phyloP scores from a whole-genome alignment of 352 stramenopile genomes.

The Globisporangium orthogonon region DNA sequence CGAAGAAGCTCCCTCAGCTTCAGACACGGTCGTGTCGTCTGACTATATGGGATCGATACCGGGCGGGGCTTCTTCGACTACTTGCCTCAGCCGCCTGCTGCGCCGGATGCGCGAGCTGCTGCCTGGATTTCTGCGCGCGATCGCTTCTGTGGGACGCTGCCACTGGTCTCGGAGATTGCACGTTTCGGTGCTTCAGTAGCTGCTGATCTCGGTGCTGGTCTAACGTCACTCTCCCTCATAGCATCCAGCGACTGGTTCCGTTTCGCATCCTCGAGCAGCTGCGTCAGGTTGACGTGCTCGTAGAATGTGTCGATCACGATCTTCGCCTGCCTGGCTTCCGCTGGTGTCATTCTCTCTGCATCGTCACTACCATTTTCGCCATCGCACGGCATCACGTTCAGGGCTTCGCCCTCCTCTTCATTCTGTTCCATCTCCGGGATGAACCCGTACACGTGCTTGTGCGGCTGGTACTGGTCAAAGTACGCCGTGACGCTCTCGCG shows the following conservation, averaged over 20 bases:
- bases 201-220: neutral
- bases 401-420: slow-evolving; percentile 1
- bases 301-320: slow-evolving; percentile 37
- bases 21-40: too few relatives aligned
- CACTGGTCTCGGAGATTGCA: neutral
- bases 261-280: slow-evolving; percentile 25
- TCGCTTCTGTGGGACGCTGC: slow-evolving; percentile 2
- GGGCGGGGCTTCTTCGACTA: slow-evolving; percentile 6
- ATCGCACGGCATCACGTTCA: neutral
- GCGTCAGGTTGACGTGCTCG: slow-evolving; percentile 25
- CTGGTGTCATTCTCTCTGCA: slow-evolving; percentile 13
- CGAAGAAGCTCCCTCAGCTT: slow-evolving; percentile 4
- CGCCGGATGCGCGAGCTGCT: slow-evolving; percentile 24
- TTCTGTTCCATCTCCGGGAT: slow-evolving; percentile 57
- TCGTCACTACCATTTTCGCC: neutral
- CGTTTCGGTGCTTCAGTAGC: neutral
- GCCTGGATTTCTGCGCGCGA: slow-evolving; percentile 32
- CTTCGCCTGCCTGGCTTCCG: slow-evolving; percentile 14
- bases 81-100: slow-evolving; percentile 20
- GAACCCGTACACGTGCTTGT: slow-evolving; percentile 80
- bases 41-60: too few relatives aligned
- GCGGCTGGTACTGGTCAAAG: slow-evolving; percentile 77
- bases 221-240: too few relatives aligned
- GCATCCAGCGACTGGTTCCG: slow-evolving; percentile 10
- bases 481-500: slow-evolving; percentile 86